phyloP scores from a whole-genome alignment of 345 rosid species.

The Pelargonium nanum region DNA sequence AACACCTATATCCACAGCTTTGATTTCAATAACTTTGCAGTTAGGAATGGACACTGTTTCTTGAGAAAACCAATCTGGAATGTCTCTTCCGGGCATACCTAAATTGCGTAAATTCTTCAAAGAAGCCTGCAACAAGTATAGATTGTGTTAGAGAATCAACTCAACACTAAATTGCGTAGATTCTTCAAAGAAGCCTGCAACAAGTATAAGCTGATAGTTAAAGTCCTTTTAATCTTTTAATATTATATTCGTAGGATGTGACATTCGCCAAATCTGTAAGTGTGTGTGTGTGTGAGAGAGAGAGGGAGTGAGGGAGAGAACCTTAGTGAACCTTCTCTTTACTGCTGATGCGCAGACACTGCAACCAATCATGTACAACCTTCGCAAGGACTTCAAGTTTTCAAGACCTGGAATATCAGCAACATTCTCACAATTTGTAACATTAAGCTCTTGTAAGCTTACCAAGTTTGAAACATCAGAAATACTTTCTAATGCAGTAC shows the following conservation, averaged over 20 bases:
- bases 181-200: constrained; percentile 31
- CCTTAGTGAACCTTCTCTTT: constrained; percentile 37
- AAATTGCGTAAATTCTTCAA: constrained; percentile 30
- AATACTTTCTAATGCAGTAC: constrained; percentile 24
- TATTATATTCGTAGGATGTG: background rate
- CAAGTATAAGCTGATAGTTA: background rate
- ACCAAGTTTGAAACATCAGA: constrained; percentile 26
- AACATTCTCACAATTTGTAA: constrained; percentile 35
- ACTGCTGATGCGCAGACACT: constrained; percentile 19
- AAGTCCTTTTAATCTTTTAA: background rate
- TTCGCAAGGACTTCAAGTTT: constrained; percentile 23
- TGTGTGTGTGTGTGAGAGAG: background rate
- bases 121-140: constrained; percentile 21
- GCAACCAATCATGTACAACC: constrained; percentile 34
- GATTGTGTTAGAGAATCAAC: background rate
- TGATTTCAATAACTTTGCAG: constrained; percentile 29
- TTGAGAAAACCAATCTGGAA: constrained; percentile 48
- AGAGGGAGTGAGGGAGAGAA: constrained; percentile 5
- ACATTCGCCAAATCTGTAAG: background rate
- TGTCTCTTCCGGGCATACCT: constrained; percentile 47
- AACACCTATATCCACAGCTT: constrained; percentile 34
- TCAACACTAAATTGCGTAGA: constrained; percentile 7
- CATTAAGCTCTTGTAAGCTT: constrained; percentile 17
- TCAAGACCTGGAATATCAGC: constrained; percentile 38
- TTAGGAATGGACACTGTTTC: constrained; percentile 22